Conservation (phyloP, 164 flowering plant genomes). For the Magnolia officinalis region DNA sequence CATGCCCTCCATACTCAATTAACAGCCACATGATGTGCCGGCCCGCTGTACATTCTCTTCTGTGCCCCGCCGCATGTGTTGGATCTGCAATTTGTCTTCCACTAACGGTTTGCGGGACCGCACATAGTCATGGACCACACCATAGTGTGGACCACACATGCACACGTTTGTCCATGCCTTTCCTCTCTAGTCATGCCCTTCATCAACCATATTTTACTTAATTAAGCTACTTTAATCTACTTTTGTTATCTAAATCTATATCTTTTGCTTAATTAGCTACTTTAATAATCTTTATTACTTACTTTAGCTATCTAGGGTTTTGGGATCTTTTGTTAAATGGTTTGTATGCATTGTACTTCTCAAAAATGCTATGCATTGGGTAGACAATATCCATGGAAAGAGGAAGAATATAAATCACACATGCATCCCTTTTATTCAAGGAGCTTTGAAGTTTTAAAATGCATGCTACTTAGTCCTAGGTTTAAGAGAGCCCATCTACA, state of each 20-base stretch:
- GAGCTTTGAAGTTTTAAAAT: slow-evolving; percentile 3
- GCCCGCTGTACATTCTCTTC: too few species aligned
- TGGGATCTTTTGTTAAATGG: slow-evolving; percentile 6
- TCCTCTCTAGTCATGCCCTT: background rate
- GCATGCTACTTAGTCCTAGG: background rate
- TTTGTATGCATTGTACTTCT: slow-evolving; percentile 9
- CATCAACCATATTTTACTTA: background rate
- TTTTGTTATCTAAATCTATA: background rate
- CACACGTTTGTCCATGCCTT: background rate
- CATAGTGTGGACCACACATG: background rate
- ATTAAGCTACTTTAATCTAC: background rate
- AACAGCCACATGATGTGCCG: too few species aligned
- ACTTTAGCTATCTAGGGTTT: slow-evolving; percentile 7
- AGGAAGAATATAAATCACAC: background rate
- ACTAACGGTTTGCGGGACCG: background rate
- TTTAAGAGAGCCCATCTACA: background rate
- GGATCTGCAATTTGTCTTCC: background rate
- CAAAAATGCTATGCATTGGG: slow-evolving; percentile 11
- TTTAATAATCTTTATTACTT: slow-evolving; percentile 2
- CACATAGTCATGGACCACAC: background rate
- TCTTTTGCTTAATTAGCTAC: background rate
- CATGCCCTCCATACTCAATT: too few species aligned
- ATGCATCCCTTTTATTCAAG: background rate
- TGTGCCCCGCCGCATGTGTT: background rate
- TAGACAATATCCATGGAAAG: slow-evolving; percentile 12